Base-by-base conservation (phyloP, 192 early-diverging fungal genomes). In the Borealophlyctis nickersoniae region DNA sequence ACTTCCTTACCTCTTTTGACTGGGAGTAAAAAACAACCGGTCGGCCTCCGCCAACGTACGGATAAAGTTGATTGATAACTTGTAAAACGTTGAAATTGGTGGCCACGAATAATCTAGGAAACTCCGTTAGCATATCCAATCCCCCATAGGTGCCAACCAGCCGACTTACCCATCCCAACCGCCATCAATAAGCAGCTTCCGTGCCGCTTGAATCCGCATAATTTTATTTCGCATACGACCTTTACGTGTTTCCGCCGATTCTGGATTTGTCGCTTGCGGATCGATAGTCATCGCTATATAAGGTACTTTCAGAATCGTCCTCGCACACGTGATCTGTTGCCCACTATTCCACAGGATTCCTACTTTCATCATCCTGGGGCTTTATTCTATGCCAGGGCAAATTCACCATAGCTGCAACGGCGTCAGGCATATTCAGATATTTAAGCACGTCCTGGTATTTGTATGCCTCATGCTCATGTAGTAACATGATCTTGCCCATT, bases 21-120 rank as follows among this genome's bases (percentile, higher is more conserved):
- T 57, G 62, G 9, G 64, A 56, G 74, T 95, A 96, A 4, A 92
- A 84, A 1, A 97, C 91, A 23, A 97, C 79, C 57, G 91, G 88
- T 51, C 90, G 73, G 19, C 92, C 94, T 58, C 88, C 88, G n/a
- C 79, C 83, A n/a, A 99, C 39, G 59, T 81, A 91, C 0, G 84
- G 89, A 0, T 76, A 49, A 4, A 99, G 79, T 49, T 72, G 75
- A 34, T 88, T 78, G 7, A 98, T 62, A 16, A 96, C 81, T 5
- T 88, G 87, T 56, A 80, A 77, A 3, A 87, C 75, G 51, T 87
- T 79, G 72, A 88, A 95, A 56, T 87, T 83, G 5, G 91, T 89
- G 3, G 92, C 90, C 27, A 96, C 68, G 16, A 98, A 67, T 14
- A 99, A 76, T 1, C 86, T 87, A 56, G 0, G 67, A 75, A 39